Evolutionary conservation across 768 basidiomycete genomes (phyloP).

Genomic region (Floccularia luteovirens): DNA sequence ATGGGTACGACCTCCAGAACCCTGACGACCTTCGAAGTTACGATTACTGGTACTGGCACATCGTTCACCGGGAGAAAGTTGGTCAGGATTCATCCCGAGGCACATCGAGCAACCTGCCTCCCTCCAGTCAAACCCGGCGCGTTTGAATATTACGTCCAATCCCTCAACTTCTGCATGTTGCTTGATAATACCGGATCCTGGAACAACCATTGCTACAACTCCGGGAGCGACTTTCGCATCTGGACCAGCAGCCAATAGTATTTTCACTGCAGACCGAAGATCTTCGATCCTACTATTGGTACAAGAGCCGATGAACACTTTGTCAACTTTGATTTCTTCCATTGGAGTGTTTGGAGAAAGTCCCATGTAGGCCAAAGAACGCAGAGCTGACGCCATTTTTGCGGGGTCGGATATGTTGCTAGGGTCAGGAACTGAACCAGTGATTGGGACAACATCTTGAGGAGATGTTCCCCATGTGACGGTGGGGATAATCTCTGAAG

Average conservation of each 20-base stretch:
- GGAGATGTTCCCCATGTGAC: conserved; percentile 93
- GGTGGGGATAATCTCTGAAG: conserved; percentile 83
- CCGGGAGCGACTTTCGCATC: conserved; percentile 67
- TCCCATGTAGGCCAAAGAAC: conserved; percentile 84
- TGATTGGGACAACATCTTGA: conserved; percentile 81
- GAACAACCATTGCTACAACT: conserved; percentile 86
- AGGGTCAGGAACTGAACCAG: conserved; percentile 75
- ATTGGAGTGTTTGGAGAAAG: conserved; percentile 71
- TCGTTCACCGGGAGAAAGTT: conserved; percentile 72
- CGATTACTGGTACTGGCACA: conserved; percentile 92
- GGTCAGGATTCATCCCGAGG: conserved; percentile 93
- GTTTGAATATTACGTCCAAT: conserved; percentile 77
- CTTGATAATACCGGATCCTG: conserved; percentile 86
- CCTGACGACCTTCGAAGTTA: conserved; percentile 88
- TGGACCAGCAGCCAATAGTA: conserved; percentile 67
- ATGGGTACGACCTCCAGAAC: conserved; percentile 85
- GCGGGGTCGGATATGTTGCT: conserved; percentile 52
- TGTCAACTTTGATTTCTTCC: conserved; percentile 76
- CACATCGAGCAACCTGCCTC: conserved; percentile 97
- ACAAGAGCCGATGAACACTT: conserved; percentile 92
- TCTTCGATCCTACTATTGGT: conserved; percentile 94
- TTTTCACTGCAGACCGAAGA: conserved; percentile 76
- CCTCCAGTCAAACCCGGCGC: conserved; percentile 92
- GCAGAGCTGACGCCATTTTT: conserved; percentile 62
- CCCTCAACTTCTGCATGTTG: conserved; percentile 89